Percentiles rank a stretch among this genome's conserved stretches.
phyloP scores from a whole-genome alignment of 306 rosid genomes.

The Phaseolus lunatus region DNA sequence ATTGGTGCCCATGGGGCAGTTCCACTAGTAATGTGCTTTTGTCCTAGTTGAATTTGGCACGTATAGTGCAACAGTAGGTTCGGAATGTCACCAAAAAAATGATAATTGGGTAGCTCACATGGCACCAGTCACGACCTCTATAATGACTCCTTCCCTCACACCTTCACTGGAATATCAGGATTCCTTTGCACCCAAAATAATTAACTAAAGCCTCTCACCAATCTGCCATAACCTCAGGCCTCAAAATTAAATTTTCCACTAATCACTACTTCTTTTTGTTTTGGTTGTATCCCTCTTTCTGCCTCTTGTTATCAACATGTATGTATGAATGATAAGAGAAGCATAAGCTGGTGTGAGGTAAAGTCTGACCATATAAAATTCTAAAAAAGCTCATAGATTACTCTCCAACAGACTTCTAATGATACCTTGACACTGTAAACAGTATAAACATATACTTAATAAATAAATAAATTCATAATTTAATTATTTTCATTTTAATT shows the following conservation, averaged over 20 bases:
- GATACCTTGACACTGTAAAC: no score
- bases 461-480: no score
- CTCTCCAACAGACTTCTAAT: no score
- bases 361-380: background rate
- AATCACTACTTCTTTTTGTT: background rate
- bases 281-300: background rate
- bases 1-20: background rate
- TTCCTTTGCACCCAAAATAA: background rate
- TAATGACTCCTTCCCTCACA: background rate
- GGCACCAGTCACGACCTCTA: slow-evolving; percentile 11
- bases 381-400: background rate
- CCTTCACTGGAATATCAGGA: background rate
- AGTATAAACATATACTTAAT: no score
- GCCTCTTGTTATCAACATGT: background rate
- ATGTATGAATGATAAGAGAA: background rate
- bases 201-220: background rate
- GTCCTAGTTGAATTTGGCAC: background rate
- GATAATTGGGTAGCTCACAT: slow-evolving; percentile 5
- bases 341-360: background rate
- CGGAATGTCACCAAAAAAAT: background rate
- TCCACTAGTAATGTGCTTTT: background rate
- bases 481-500: no score
- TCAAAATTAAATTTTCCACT: background rate
- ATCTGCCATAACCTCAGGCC: background rate
- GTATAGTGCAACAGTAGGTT: background rate